Base-by-base conservation (phyloP, 73 alveolate species). In the Paramecium octaurelia region DNA sequence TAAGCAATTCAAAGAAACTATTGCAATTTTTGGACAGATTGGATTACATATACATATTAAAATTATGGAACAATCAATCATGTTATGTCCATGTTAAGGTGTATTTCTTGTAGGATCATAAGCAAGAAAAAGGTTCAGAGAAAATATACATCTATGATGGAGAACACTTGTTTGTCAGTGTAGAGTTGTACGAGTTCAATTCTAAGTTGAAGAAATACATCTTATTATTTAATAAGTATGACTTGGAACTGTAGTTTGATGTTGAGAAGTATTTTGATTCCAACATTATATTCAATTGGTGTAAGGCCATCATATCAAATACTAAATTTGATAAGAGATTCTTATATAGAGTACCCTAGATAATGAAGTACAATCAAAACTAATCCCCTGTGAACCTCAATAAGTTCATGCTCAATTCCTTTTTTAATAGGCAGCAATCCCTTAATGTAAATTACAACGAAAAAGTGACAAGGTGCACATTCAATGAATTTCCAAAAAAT, bases 61-160 rank as follows among this genome's bases (percentile, higher is more conserved):
- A 80, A 2, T 46, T 80, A 20, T 80, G 48, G 73, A 80, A 44
- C 12, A 40, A 80, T 35, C 8, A 80, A 73, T 36, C 44, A 80
- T 80, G 91, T 80, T 80, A 80, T 80, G 91, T 42, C 1, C 73
- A 80, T 27, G 91, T 80, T 1, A 80, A 80, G 23, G 91, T 80
- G 4, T 80, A 44, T 80, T 44, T 6, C n/a, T 10, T 48, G 8
- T 80, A 42, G 24, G 54, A 43, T 80, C 12, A 46, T 1, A 18
- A 35, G n/a, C 24, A 80, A 43, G 11, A 59, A 48, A 14, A 43
- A 80, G 43, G 57, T 10, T 23, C 46, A 43, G 70, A 80, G 34
- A 80, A 43, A 35, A 80, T 44, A 3, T 80, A 80, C 46, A 7
- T 44, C 14, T 80, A 31, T 48, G 50, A 80, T 80, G 76, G 77